Evolutionary conservation across 148 eudicot species (phyloP).

Genomic region (Rhododendron williamsianum): DNA sequence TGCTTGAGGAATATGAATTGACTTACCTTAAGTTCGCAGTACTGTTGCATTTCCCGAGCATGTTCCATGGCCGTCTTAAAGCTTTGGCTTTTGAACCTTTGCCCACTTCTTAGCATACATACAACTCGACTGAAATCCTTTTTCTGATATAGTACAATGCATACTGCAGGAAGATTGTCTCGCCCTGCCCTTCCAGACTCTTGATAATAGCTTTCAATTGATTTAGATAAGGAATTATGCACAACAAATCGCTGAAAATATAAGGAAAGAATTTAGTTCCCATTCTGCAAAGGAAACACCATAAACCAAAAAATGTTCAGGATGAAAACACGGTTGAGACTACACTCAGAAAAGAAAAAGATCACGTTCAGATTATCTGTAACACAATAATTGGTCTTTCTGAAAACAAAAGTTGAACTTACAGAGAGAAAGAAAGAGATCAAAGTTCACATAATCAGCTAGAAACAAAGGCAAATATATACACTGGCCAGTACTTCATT

Average conservation of each 20-base stretch:
- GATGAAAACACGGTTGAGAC: not conserved
- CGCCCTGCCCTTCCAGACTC: slow-evolving; percentile 99
- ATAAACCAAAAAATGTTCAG: not conserved
- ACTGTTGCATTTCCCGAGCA: slow-evolving; percentile 86
- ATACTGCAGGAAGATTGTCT: slow-evolving; percentile 75
- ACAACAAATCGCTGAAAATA: slow-evolving; percentile 80
- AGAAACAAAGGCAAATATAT: not conserved
- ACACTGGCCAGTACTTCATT: not conserved
- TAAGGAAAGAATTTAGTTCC: not conserved
- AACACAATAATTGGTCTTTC: not conserved
- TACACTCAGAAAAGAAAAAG: not conserved
- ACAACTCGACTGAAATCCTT: slow-evolving; percentile 96
- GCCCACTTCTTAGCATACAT: slow-evolving; percentile 86
- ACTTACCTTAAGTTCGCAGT: slow-evolving; percentile 85
- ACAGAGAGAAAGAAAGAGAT: not conserved
- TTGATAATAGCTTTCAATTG: slow-evolving; percentile 97
- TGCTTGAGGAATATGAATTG: not conserved
- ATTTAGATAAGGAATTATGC: slow-evolving; percentile 97
- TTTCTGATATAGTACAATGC: slow-evolving; percentile 72
- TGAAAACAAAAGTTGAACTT: not conserved
- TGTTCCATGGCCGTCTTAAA: slow-evolving; percentile 82
- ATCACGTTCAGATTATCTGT: no score
- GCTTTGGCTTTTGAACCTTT: slow-evolving; percentile 49
- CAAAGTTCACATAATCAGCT: not conserved
- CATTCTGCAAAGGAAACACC: not conserved